phyloP scores from a whole-genome alignment of 2,329 filamentous ascomycete genomes.

The Scedosporium boydii region DNA sequence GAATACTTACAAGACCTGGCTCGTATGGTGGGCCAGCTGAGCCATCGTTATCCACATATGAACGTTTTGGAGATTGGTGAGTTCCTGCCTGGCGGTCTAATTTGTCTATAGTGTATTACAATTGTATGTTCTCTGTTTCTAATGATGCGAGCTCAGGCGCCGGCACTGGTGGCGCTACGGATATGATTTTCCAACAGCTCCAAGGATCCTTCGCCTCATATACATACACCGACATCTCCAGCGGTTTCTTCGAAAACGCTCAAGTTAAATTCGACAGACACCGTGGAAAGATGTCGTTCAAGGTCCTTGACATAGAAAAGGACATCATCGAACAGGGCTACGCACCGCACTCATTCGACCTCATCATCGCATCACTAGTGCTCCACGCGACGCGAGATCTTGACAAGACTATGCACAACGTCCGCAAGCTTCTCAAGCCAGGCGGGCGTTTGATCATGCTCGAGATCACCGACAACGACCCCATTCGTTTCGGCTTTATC shows the following conservation, averaged over 20 bases:
- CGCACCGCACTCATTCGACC: constrained; percentile 11
- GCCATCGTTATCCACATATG: background rate
- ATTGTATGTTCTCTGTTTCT: background rate
- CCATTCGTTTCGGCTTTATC: background rate
- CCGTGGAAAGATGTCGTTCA: constrained; percentile 12
- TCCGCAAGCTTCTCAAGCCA: constrained; percentile 15
- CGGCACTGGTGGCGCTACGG: background rate
- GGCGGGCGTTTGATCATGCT: constrained; percentile 13
- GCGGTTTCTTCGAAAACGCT: constrained; percentile 21
- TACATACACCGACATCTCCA: constrained; percentile 29
- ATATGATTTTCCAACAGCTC: background rate
- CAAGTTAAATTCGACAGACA: constrained; percentile 8
- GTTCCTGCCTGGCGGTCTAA: background rate
- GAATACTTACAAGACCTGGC: background rate
- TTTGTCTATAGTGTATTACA: background rate
- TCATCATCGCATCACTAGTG: constrained; percentile 18
- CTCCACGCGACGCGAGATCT: constrained; percentile 20
- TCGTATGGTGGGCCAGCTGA: background rate
- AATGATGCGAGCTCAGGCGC: background rate
- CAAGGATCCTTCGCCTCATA: constrained; percentile 14
- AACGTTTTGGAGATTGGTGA: background rate
- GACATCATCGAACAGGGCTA: constrained; percentile 11
- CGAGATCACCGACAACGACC: constrained; percentile 4
- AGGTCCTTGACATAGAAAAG: constrained; percentile 15
- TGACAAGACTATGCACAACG: constrained; percentile 12